These are phyloP conservation scores for Nicotiana knightiana DNA, from an alignment of 257 asterid species.

Conservation along the genomic window DNA sequence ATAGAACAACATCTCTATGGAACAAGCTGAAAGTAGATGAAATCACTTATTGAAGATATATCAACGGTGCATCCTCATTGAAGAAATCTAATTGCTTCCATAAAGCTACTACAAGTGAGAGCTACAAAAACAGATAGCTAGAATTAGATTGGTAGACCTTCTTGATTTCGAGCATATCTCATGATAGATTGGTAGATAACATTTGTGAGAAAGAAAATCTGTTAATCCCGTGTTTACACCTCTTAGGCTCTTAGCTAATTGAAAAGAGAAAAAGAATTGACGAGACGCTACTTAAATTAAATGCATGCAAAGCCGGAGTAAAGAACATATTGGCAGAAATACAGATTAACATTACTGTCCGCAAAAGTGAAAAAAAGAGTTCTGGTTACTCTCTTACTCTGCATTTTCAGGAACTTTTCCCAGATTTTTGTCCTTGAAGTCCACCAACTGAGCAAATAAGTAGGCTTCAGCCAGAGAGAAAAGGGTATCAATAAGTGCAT, in stretches of 20 bases:
- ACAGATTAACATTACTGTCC: not conserved
- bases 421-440: conserved; percentile 84
- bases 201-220: not conserved
- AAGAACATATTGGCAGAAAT: not conserved
- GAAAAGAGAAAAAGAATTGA: not conserved
- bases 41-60: not conserved
- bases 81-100: not conserved
- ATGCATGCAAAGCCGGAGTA: not conserved
- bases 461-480: conserved; percentile 96
- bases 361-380: not conserved
- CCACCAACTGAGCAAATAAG: conserved; percentile 94
- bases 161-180: not conserved
- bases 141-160: not conserved
- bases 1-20: not conserved
- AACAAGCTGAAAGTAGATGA: not conserved
- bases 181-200: not conserved
- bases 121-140: not conserved
- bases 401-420: conserved; percentile 55
- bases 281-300: not conserved
- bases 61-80: not conserved
- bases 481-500: conserved; percentile 90
- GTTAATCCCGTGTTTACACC: not conserved
- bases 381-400: conserved; percentile 58
- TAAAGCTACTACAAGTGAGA: not conserved
- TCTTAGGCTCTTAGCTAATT: not conserved